Evolutionary conservation across 306 rosid genomes (phyloP).

Genomic region (Hippophae tibetana): DNA sequence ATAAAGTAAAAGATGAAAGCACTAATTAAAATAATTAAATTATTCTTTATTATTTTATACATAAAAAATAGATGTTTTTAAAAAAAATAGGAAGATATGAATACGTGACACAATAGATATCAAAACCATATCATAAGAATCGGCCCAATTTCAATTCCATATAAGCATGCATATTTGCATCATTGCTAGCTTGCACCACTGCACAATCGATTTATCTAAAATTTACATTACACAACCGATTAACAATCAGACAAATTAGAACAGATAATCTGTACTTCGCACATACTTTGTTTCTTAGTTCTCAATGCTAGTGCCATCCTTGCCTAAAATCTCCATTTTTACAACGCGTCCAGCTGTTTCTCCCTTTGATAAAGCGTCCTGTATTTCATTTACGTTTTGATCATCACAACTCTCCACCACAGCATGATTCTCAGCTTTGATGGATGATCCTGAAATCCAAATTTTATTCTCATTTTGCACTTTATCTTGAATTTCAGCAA

Average conservation of each 20-base stretch:
- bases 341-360: constrained; percentile 17
- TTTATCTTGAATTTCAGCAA: constrained; percentile 16
- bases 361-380: constrained; percentile 9
- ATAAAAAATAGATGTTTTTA: too few species aligned
- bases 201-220: neutral
- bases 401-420: constrained; percentile 14
- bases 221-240: constrained; percentile 11
- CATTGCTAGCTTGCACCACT: too few species aligned
- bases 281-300: neutral
- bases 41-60: too few species aligned
- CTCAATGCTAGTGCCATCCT: constrained; percentile 5
- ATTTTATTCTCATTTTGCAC: constrained; percentile 16
- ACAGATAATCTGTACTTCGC: neutral
- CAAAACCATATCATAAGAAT: too few species aligned
- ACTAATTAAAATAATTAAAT: too few species aligned
- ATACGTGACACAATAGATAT: too few species aligned
- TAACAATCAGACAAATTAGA: neutral
- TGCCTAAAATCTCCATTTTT: constrained; percentile 15
- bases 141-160: too few species aligned
- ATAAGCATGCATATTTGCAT: too few species aligned
- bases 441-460: constrained; percentile 1
- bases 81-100: too few species aligned
- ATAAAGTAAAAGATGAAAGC: too few species aligned
- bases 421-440: neutral
- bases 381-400: constrained; percentile 26